Conservation (phyloP, 1,139 yeast genomes). For the Pichia sp. region DNA sequence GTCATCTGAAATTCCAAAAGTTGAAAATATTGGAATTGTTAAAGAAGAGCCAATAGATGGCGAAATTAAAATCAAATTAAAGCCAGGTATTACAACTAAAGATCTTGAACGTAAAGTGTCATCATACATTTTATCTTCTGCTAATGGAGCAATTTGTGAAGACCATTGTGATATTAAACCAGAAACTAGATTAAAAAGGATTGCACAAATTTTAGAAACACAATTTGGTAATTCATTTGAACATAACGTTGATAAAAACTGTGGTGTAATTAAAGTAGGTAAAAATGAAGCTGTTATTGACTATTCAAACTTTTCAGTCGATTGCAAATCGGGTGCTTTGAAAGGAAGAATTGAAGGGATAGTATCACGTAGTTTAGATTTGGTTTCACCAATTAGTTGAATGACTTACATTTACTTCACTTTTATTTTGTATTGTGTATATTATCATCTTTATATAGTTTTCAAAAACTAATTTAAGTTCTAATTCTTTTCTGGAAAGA, state of each 20-base stretch:
- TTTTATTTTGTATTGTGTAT: not conserved
- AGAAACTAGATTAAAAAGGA: conserved; percentile 53
- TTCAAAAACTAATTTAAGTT: not conserved
- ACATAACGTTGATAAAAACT: conserved; percentile 34
- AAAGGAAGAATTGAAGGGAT: conserved; percentile 80
- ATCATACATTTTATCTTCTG: not conserved
- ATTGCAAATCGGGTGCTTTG: conserved; percentile 71
- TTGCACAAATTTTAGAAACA: conserved; percentile 59
- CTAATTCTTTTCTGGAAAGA: not conserved
- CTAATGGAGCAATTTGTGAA: not conserved
- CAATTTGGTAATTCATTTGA: conserved; percentile 82
- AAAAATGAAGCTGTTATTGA: conserved; percentile 65
- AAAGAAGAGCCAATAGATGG: not conserved
- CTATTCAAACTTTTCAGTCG: conserved; percentile 58
- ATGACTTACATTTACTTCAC: not conserved
- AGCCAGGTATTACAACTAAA: not conserved
- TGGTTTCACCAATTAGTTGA: conserved; percentile 71
- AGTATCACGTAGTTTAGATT: conserved; percentile 64
- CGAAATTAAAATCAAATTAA: not conserved
- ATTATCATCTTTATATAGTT: not conserved
- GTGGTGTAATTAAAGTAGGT: conserved; percentile 58
- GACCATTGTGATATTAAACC: conserved; percentile 36
- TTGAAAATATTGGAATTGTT: not conserved
- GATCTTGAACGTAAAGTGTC: not conserved
- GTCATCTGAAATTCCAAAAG: not conserved